Base-by-base conservation (phyloP, 225 moss, liverwort and hornwort species). In the Asterella californica region DNA sequence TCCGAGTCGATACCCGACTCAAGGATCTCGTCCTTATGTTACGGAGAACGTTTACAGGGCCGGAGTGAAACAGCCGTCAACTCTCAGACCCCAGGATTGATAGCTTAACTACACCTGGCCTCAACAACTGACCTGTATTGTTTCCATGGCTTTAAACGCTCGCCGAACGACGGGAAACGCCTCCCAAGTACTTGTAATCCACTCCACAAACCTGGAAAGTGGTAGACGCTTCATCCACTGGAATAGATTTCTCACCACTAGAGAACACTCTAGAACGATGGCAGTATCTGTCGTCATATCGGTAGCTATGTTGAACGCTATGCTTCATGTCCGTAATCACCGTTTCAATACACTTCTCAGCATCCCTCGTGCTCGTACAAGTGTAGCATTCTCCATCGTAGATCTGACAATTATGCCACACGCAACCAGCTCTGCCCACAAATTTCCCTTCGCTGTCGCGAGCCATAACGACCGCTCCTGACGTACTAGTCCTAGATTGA, bases 321-420 rank as follows among this genome's bases (percentile, higher is more conserved):
- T 50, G 77, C 61, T 87, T 84, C 32, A 87, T 74, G 30, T 82
- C 87, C 32, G 25, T 48, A 53, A 87, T 65, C 64, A 82, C 45
- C 48, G 72, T 77, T 32, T 80, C 79, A n/a, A 87, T 79, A 53
- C 87, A 87, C 42, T 76, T 74, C 29, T 73, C 72, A 3, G 84
- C 79, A 30, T 87, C 84, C 46, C 80, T 77, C 32, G 80, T 84
- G 82, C 82, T 87, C 21, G 77, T 65, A 34, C 87, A 87, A 2
- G 72, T 77, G 63, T 87, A 87, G 68, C 87, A 87, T 38, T 87
- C 87, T 3, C 87, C 81, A 34, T 87, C 87, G n/a, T 87, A 87
- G 65, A 87, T 87, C 66, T 87, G 87, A 38, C 87, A 87, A 52
- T 84, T 84, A 15, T 87, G 87, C 84, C 82, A 84, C 18, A 87